Evolutionary conservation across 1,139 yeast genomes (phyloP), one percentile per base, ranked within the genome.

Genomic region (Yarrowia galli): DNA sequence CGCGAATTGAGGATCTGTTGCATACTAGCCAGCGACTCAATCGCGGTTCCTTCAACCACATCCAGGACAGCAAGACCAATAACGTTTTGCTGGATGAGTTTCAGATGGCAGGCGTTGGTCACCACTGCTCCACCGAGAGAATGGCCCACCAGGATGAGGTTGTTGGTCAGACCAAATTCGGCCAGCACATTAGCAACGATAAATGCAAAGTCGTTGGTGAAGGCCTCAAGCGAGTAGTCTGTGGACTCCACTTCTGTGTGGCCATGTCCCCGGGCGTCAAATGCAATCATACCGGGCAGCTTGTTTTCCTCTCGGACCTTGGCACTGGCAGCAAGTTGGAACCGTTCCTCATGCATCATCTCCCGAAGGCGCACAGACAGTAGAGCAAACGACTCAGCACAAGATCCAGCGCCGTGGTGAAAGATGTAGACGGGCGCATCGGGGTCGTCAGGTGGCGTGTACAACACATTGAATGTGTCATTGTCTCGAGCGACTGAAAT

Each of bases 341-440:
- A 68, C 16, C 70, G 71, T 13, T 71, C 78, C 70, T 67, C 71
- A 65, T 42, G 73, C 79, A 71, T 78, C 67, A 49, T 75, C 54
- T 71, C 70, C n/a, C 72, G 69, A 67, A 85, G 67, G 16, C 79
- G 74, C 70, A 76, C 78, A 0, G 86, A 78, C 42, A 89, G 75
- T 43, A 79, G 78, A 0, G 91, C 91, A 80, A 91, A 95, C 0
- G 97, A 83, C 79, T 91, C 80, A 0, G 89, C 92, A 2, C 91
- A 86, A 1, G 98, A 92, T 0, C 98, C 99, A 0, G 98, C 98
- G 6, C 99, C 99, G 76, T 95, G 99, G 71, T 91, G 96, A 71
- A 88, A 87, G 1, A 93, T 79, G 72, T 90, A 86, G 1, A 92
- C 74, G 0, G 96, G 89, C 0, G 84, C 80, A 0, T 77, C 74